phyloP scores from a whole-genome alignment of 139 green algal genomes.

The Asterochloris erici region DNA sequence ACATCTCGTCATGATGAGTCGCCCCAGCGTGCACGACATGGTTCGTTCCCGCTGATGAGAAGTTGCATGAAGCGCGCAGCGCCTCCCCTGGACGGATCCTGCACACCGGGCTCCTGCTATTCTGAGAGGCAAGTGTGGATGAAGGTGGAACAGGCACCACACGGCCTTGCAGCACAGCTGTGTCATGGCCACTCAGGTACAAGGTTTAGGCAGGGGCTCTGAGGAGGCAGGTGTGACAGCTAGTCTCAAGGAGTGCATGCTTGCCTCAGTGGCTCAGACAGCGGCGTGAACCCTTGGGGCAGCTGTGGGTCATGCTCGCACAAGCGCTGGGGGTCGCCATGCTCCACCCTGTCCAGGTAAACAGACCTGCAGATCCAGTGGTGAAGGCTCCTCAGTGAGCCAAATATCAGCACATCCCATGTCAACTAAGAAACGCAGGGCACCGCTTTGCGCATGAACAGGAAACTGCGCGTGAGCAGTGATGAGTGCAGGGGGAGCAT shows the following conservation, averaged over 20 bases:
- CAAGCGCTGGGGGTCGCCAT: conserved; percentile 7
- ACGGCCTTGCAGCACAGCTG: too few relatives aligned
- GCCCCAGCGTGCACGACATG: conserved; percentile 32
- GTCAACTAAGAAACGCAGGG: too few relatives aligned
- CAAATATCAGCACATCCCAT: too few relatives aligned
- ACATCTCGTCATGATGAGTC: conserved; percentile 84
- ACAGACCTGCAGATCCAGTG: conserved; percentile 20
- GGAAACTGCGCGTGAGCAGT: too few relatives aligned
- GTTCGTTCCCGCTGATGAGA: conserved; percentile 49
- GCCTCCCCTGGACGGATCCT: conserved; percentile 37
- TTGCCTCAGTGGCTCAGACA: conserved; percentile 17
- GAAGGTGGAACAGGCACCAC: too few relatives aligned
- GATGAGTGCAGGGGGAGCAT: too few relatives aligned
- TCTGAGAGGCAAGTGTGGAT: too few relatives aligned
- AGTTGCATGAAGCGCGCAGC: conserved; percentile 68
- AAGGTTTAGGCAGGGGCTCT: too few relatives aligned
- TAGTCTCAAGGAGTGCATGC: too few relatives aligned
- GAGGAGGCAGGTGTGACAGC: too few relatives aligned
- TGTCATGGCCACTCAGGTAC: too few relatives aligned
- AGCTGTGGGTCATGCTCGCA: conserved; percentile 43
- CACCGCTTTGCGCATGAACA: too few relatives aligned
- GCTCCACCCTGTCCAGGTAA: conserved; percentile 21
- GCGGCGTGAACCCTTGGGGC: conserved; percentile 75
- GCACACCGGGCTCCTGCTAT: not conserved
- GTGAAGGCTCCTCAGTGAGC: not conserved